These are phyloP conservation scores for Hypoxylon perforatum DNA, from an alignment of 495 filamentous ascomycete genomes.

Conservation along the genomic window DNA sequence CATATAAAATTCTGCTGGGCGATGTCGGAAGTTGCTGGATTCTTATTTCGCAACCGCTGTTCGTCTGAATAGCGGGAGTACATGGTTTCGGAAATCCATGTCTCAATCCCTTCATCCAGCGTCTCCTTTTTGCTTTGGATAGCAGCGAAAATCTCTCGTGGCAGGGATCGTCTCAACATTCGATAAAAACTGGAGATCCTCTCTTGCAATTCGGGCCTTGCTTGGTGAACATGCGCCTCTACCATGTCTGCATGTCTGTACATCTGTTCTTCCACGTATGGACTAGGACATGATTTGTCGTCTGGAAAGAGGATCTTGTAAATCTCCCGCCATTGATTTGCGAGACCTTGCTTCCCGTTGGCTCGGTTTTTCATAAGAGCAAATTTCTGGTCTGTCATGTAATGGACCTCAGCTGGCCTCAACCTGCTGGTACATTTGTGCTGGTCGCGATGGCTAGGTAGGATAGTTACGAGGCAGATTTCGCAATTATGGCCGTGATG, in stretches of 20 bases:
- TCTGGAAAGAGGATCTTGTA: constrained; percentile 35
- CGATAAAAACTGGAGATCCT: background rate
- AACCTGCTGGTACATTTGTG: background rate
- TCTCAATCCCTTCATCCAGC: no score
- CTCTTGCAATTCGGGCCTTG: background rate
- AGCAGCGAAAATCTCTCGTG: no score
- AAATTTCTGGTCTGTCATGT: background rate
- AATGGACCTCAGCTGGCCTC: background rate
- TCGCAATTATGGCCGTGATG: background rate
- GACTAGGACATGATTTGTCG: constrained; percentile 6
- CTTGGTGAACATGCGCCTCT: no score
- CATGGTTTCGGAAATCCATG: no score
- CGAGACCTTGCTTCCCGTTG: background rate
- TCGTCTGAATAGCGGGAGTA: no score
- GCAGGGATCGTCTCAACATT: no score
- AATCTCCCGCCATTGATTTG: constrained; percentile 24
- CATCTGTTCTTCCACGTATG: background rate
- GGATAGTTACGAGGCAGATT: background rate
- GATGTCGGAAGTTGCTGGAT: no score
- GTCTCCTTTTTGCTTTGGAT: no score
- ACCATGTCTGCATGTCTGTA: background rate
- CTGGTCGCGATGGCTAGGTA: background rate
- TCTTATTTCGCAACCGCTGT: no score
- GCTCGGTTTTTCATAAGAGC: background rate
- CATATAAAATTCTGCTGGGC: no score